Evolutionary conservation across 2,329 filamentous ascomycete genomes (phyloP).

Genomic region (Aspergillaceae sp.): DNA sequence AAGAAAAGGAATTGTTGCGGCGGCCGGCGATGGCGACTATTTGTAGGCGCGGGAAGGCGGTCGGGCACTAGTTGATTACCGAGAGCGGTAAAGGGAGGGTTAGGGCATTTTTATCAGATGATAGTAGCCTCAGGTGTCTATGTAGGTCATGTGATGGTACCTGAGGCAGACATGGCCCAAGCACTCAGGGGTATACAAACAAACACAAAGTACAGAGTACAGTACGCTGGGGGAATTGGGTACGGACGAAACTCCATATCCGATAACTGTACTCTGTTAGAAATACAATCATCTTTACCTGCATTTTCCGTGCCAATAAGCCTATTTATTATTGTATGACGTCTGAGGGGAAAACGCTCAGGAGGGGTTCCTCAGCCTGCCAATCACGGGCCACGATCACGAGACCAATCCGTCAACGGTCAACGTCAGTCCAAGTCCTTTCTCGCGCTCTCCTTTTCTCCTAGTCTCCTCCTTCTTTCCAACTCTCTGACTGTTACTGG

Average conservation of each 20-base stretch:
- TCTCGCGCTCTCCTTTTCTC: slow-evolving; percentile 1
- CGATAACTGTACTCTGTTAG: too few species aligned
- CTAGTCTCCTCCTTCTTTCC: slow-evolving; percentile 6
- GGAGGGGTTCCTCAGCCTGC: slow-evolving; percentile 6
- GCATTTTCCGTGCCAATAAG: neutral
- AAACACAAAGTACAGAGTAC: neutral
- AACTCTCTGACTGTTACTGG: slow-evolving; percentile 5
- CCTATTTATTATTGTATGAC: neutral
- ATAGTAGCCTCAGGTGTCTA: neutral
- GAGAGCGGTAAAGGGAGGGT: slow-evolving; percentile 8
- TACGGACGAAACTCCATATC: too few species aligned
- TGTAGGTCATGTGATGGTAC: neutral
- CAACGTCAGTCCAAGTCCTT: neutral
- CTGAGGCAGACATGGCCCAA: neutral
- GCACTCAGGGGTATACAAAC: neutral
- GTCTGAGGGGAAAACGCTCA: slow-evolving; percentile 1
- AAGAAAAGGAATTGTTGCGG: slow-evolving; percentile 24
- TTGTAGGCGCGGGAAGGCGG: slow-evolving; percentile 21
- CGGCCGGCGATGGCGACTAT: slow-evolving; percentile 10
- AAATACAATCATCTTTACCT: too few species aligned
- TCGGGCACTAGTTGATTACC: slow-evolving; percentile 9
- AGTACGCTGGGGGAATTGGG: neutral
- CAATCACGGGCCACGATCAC: slow-evolving; percentile 24
- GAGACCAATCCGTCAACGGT: slow-evolving; percentile 17
- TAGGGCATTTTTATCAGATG: slow-evolving; percentile 6